Evolutionary conservation across 768 basidiomycete genomes (phyloP), one percentile per base, ranked within the genome.

Genomic region (Leccinum broughii): DNA sequence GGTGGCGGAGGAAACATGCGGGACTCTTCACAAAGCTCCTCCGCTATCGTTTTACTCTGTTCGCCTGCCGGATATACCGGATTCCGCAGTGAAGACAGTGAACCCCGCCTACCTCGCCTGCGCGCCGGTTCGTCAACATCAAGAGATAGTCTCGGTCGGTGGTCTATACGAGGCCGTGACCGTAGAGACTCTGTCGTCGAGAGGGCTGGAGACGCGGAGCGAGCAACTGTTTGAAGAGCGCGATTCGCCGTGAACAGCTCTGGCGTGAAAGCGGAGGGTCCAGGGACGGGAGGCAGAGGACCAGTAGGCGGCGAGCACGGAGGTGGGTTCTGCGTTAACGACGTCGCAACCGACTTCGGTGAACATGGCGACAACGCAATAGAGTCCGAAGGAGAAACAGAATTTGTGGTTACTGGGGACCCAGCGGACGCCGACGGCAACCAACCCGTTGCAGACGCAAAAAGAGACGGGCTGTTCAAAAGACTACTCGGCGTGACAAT

Each of bases 241-340:
- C 76, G 74, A 15, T 77, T 75, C 73, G 77, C 44, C 81, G 76
- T 20, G 77, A 75, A 39, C 79, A 74, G 32, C 77, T 81, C 60
- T 82, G 84, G 39, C 71, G 59, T 79, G 77, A 85, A 78, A 20
- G 83, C 77, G 2, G 85, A 85, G 0, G 84, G 84, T 2, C 84
- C 86, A 0, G 89, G 89, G 2, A 89, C 64, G 3, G 89, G 86
- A 0, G 89, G 88, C 3, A 89, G 80, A 0, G 88, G 87, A 0
- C 77, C 65, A 0, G 78, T 72, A 0, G 88, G 88, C 0, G 87
- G 88, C 2, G 74, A 77, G 0, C 83, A 84, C 0, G 82, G 85
- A 0, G 87, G 86, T 0, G 86, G 87, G 57, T 85, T 84, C 15
- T 60, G 61, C 30, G 35, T 66, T 44, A n/a, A 15, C 14, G 58